Conservation (phyloP, 73 alveolate species). For the Blepharisma japonicum region DNA sequence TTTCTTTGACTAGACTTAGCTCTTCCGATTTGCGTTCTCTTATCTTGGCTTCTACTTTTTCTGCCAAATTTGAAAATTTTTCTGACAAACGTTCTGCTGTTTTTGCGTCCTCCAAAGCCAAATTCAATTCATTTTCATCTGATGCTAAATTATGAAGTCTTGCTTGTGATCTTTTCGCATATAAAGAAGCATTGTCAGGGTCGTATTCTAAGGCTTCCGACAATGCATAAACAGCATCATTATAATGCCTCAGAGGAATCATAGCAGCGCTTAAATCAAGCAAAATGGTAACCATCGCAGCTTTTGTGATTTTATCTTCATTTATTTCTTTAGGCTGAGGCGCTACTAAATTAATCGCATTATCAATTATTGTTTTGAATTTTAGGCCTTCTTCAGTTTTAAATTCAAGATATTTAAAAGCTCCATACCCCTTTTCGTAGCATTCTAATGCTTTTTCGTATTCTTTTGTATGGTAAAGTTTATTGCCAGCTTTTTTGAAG, state of each 20-base stretch:
- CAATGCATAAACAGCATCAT: slow-evolving; percentile 13
- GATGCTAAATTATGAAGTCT: neutral
- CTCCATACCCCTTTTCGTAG: slow-evolving; percentile 15
- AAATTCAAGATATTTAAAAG: neutral
- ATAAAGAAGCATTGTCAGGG: neutral
- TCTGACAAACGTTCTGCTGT: neutral
- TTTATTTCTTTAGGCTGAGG: neutral
- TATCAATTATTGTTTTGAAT: neutral
- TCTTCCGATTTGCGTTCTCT: neutral
- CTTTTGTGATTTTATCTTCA: neutral
- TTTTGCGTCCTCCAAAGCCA: neutral
- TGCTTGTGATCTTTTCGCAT: neutral
- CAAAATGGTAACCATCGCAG: neutral
- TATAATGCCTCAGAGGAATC: neutral
- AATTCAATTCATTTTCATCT: neutral
- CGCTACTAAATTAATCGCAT: neutral
- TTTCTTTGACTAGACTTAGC: neutral
- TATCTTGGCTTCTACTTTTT: neutral
- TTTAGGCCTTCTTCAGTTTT: neutral
- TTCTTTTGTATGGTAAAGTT: slow-evolving; percentile 9
- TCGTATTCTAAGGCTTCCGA: slow-evolving; percentile 1
- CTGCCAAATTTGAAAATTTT: neutral
- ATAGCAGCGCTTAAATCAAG: neutral
- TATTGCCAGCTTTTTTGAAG: slow-evolving; percentile 18
- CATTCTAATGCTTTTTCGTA: slow-evolving; percentile 20